Conservation (phyloP, 164 flowering plant species). For the Annona squamosa region DNA sequence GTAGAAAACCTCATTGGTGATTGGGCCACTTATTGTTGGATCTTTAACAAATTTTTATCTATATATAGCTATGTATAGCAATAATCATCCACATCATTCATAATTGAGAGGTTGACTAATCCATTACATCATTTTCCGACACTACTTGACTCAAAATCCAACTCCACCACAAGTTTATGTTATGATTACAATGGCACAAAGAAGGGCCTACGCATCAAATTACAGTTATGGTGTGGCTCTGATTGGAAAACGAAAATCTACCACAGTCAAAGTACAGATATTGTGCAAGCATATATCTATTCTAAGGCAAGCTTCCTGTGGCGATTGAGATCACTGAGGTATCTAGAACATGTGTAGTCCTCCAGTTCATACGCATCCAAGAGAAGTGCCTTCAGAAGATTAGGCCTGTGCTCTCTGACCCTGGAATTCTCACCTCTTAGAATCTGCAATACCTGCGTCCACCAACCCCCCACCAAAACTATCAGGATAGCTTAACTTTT, state of each 20-base stretch:
- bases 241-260: slow-evolving; percentile 1
- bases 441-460: slow-evolving; percentile 55
- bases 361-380: slow-evolving; percentile 63
- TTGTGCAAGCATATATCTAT: slow-evolving; percentile 11
- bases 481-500: neutral
- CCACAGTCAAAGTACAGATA: neutral
- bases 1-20: too few relatives aligned
- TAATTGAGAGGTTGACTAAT: too few relatives aligned
- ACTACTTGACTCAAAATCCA: neutral
- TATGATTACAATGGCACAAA: neutral
- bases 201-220: neutral
- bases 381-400: slow-evolving; percentile 29
- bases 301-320: slow-evolving; percentile 72
- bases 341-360: slow-evolving; percentile 53
- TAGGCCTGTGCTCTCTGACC: slow-evolving; percentile 23
- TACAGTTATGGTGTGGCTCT: neutral
- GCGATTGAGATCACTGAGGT: slow-evolving; percentile 68
- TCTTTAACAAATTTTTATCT: too few relatives aligned
- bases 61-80: too few relatives aligned
- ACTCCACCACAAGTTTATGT: neutral
- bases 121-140: neutral
- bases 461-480: neutral
- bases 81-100: too few relatives aligned
- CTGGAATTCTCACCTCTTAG: slow-evolving; percentile 47
- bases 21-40: too few relatives aligned